Base-by-base conservation (phyloP, 2,329 filamentous ascomycete genomes). In the Nemania diffusa region DNA sequence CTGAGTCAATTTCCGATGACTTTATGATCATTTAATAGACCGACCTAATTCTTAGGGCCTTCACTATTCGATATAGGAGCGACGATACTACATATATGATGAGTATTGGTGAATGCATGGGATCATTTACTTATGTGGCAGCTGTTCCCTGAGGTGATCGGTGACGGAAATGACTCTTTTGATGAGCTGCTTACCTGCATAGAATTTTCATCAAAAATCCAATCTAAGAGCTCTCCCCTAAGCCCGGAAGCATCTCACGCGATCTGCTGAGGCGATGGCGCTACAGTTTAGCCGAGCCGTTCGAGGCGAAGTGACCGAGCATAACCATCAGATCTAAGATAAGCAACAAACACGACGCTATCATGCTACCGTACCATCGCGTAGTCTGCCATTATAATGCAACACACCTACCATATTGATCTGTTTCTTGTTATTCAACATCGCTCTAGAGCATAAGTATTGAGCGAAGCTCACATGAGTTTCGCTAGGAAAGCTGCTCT, bases 101-200 rank as follows among this genome's bases (percentile, higher is more conserved):
- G n/a, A n/a, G n/a, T n/a, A n/a, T n/a, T n/a, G n/a, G n/a, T n/a
- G n/a, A n/a, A n/a, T n/a, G n/a, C n/a, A n/a, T n/a, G n/a, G n/a
- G n/a, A n/a, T n/a, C n/a, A n/a, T n/a, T n/a, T n/a, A n/a, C n/a
- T 3, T 40, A 3, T 13, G 9, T 40, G 34, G 34, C 11, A 40
- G 3, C 32, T 34, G n/a, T 13, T 13, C 11, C 11, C 34, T 40
- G 27, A 42, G 57, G 32, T 17, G 29, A 61, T 48, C 27, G 22
- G 42, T 37, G 15, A 42, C 57, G 26, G 3, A 34, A n/a, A 13
- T 24, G 51, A 40, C 11, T 44, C 46, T 27, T 56, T 32, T 51
- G 15, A 42, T 50, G 51, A 51, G 27, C 24, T 51, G 44, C 57
- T 65, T 56, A 61, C 56, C n/a, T 53, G 56, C 22, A 52, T 37